A percentile compares a stretch with the other conserved stretches of the same genome.
These are phyloP conservation scores for Rhodosporidiobolus sp. DNA, from an alignment of 768 basidiomycete genomes.

Conservation along the genomic window DNA sequence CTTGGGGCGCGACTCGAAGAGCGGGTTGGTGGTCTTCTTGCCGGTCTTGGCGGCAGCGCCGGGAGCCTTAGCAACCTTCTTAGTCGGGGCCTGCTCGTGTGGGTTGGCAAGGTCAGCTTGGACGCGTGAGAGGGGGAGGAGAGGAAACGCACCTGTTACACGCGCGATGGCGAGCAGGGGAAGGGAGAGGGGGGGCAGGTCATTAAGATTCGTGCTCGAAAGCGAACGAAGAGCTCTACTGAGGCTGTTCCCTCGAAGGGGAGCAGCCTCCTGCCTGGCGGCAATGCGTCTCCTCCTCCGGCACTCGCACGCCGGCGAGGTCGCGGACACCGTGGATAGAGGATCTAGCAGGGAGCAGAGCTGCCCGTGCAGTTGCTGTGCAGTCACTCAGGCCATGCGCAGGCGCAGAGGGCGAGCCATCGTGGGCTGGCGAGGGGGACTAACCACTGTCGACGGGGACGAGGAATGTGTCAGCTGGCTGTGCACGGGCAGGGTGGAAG, in stretches of 20 bases:
- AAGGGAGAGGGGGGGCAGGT: conserved; percentile 22
- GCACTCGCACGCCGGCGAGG: conserved; percentile 1
- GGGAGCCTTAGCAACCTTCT: conserved; percentile 53
- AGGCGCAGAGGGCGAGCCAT: background rate
- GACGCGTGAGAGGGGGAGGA: background rate
- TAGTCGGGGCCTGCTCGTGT: conserved; percentile 20
- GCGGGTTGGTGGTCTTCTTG: conserved; percentile 82
- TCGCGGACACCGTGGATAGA: conserved; percentile 17
- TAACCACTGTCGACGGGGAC: conserved; percentile 19
- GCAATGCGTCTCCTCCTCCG: conserved; percentile 20
- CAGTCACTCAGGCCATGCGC: background rate
- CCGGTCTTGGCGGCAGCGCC: conserved; percentile 64
- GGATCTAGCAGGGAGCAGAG: background rate
- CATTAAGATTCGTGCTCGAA: conserved; percentile 33
- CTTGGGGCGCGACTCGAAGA: conserved; percentile 83
- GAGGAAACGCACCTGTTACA: conserved; percentile 17
- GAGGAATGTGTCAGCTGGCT: conserved; percentile 19
- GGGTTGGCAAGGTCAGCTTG: background rate
- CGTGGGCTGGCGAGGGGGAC: background rate
- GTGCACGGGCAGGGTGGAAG: background rate
- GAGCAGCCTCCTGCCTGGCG: conserved; percentile 7
- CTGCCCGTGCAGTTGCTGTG: no score
- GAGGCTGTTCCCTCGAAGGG: conserved; percentile 2
- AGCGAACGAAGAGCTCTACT: conserved; percentile 35
- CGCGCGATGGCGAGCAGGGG: background rate